Evolutionary conservation across 257 asterid species (phyloP), one percentile per base, ranked within the genome.

Genomic region (Dorcoceras hygrometricum): DNA sequence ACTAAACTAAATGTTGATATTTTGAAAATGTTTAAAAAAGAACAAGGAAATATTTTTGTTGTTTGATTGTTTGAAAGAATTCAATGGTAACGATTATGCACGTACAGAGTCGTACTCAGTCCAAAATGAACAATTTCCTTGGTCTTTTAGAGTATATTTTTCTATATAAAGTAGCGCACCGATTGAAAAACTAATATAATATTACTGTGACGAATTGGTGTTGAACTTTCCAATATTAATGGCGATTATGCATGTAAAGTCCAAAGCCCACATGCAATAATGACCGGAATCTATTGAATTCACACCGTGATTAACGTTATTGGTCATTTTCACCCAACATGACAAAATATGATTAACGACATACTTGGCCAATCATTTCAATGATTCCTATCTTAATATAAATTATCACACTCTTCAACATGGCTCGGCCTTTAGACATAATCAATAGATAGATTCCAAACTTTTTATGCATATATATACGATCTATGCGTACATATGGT

Each of bases 251-350:
- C 5, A 12, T 12, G 3, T 19, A 23, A 9, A 73, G 81, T 79
- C 84, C 57, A 73, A 62, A 66, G 50, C 32, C 56, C 69, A 73
- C 79, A 70, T 67, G 62, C 50, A 39, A 10, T 39, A 69, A 4
- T 32, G 67, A 69, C 19, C 32, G 67, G 68, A 23, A 73, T 59
- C 48, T 19, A 59, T 65, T 36, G 75, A 77, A 65, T 73, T 64
- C 80, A 77, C 75, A 68, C 89, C 89, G 92, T 79, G 84, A 89
- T 83, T 84, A 69, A 74, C 87, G 91, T 78, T 59, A n/a, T 14
- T 1, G 43, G 86, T 86, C 88, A 32, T 72, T 81, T 62, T 84
- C 87, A 72, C 66, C 67, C 65, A 72, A 78, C 63, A 68, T 55
- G 10, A 39, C 39, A 58, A 26, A 22, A 23, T 26, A 25, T 26